Conservation (phyloP, 768 basidiomycete genomes). For the Leccinellum rugosiceps region DNA sequence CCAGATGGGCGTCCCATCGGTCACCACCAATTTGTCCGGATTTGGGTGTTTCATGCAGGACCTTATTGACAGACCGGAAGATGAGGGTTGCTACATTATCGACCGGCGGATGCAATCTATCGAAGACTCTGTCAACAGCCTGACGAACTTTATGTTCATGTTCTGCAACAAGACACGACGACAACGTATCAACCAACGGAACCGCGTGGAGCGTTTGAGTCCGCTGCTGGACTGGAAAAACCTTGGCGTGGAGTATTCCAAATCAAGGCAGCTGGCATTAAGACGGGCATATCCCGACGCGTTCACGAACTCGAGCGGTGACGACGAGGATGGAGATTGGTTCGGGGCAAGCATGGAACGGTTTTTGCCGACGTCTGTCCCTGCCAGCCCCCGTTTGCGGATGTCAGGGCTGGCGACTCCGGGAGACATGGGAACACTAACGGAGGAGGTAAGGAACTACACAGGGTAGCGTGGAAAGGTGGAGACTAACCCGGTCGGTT, state of each 20-base stretch:
- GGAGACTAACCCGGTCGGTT: background rate
- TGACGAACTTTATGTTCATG: slow-evolving; percentile 69
- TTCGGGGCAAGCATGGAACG: slow-evolving; percentile 58
- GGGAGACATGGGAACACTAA: slow-evolving; percentile 88
- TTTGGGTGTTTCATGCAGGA: slow-evolving; percentile 99
- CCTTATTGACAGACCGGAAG: slow-evolving; percentile 88
- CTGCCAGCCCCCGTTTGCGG: slow-evolving; percentile 82
- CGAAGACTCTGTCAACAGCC: slow-evolving; percentile 86
- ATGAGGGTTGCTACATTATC: slow-evolving; percentile 96
- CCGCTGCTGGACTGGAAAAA: slow-evolving; percentile 99
- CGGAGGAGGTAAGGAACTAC: slow-evolving; percentile 61
- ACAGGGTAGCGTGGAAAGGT: background rate
- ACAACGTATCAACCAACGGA: slow-evolving; percentile 98
- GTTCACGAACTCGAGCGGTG: slow-evolving; percentile 63
- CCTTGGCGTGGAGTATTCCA: slow-evolving; percentile 94
- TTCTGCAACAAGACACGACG: slow-evolving; percentile 86
- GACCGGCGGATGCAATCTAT: slow-evolving; percentile 87
- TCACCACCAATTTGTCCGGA: slow-evolving; percentile 97
- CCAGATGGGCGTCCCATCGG: slow-evolving; percentile 95
- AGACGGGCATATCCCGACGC: slow-evolving; percentile 94
- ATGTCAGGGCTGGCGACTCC: slow-evolving; percentile 80
- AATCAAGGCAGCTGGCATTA: slow-evolving; percentile 88
- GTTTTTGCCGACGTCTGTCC: slow-evolving; percentile 70
- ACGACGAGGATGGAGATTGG: slow-evolving; percentile 40
- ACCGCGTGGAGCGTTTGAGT: slow-evolving; percentile 91